A percentile compares a stretch with the other conserved stretches of the same genome.
These are phyloP conservation scores for Microascus cirrosus DNA, from an alignment of 2,329 filamentous ascomycete species.

Conservation along the genomic window DNA sequence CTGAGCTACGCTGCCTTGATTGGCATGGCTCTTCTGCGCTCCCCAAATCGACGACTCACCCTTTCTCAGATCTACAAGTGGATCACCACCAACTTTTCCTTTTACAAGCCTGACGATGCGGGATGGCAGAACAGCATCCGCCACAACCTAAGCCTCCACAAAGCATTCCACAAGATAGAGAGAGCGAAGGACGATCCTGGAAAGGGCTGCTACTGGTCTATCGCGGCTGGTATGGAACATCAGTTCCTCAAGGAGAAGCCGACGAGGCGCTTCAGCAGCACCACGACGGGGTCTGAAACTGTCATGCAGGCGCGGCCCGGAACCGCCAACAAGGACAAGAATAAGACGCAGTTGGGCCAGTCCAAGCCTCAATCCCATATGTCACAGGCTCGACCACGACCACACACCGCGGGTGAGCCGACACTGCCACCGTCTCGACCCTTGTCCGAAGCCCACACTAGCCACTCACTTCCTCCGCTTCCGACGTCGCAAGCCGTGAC, in stretches of 20 bases:
- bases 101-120: constrained; percentile 73
- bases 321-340: constrained; percentile 9
- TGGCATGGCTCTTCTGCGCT: constrained; percentile 89
- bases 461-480: constrained; percentile 23
- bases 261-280: constrained; percentile 43
- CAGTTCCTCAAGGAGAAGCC: constrained; percentile 86
- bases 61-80: constrained; percentile 97
- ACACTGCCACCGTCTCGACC: constrained; percentile 30
- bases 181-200: constrained; percentile 93
- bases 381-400: neutral
- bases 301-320: constrained; percentile 48
- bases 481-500: constrained; percentile 20
- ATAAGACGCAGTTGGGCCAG: constrained; percentile 5
- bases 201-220: constrained; percentile 96
- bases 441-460: constrained; percentile 22
- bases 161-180: constrained; percentile 92
- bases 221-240: constrained; percentile 78
- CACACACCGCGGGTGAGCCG: constrained; percentile 27
- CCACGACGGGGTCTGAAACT: constrained; percentile 27
- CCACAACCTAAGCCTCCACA: constrained; percentile 94
- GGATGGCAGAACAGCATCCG: constrained; percentile 99
- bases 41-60: constrained; percentile 72
- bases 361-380: neutral
- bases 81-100: constrained; percentile 91
- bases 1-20: constrained; percentile 94